These are phyloP conservation scores for Neurospora discreta DNA, from an alignment of 495 filamentous ascomycete genomes.

Conservation along the genomic window DNA sequence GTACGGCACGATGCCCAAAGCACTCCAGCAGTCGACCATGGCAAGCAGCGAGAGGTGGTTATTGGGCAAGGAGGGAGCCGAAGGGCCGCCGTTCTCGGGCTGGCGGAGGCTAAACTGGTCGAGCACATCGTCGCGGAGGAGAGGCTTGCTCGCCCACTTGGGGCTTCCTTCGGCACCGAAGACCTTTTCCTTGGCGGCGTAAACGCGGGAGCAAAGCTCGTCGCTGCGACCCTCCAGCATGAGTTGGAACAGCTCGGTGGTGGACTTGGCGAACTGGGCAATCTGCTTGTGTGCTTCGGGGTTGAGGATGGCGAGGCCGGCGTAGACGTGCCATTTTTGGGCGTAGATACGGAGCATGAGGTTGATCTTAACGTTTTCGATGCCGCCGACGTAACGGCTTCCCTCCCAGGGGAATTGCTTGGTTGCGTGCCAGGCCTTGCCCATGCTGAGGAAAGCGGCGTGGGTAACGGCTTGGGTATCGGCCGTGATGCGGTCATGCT, in stretches of 20 bases:
- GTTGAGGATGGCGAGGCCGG: slow-evolving; percentile 92
- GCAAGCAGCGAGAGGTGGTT: slow-evolving; percentile 87
- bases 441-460: slow-evolving; percentile 94
- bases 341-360: slow-evolving; percentile 92
- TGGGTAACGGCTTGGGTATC: slow-evolving; percentile 98
- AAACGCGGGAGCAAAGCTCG: slow-evolving; percentile 72
- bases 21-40: slow-evolving; percentile 99
- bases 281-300: slow-evolving; percentile 86
- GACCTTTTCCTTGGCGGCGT: slow-evolving; percentile 66
- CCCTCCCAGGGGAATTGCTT: slow-evolving; percentile 94
- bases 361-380: slow-evolving; percentile 99
- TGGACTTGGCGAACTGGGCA: slow-evolving; percentile 79
- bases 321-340: slow-evolving; percentile 99
- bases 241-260: slow-evolving; percentile 90
- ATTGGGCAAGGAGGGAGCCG: slow-evolving; percentile 57
- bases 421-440: slow-evolving; percentile 89
- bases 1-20: slow-evolving; percentile 85
- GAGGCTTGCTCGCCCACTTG: slow-evolving; percentile 47
- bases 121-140: slow-evolving; percentile 72
- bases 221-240: slow-evolving; percentile 77
- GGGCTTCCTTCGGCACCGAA: slow-evolving; percentile 45
- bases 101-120: slow-evolving; percentile 65
- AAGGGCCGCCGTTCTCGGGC: slow-evolving; percentile 17
- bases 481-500: slow-evolving; percentile 93
- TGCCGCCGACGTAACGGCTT: slow-evolving; percentile 83